A percentile compares a stretch with the other conserved stretches of the same genome.
Evolutionary conservation across 805 yeast genomes (phyloP).

Genomic region (Zygoascus bituminiphila): DNA sequence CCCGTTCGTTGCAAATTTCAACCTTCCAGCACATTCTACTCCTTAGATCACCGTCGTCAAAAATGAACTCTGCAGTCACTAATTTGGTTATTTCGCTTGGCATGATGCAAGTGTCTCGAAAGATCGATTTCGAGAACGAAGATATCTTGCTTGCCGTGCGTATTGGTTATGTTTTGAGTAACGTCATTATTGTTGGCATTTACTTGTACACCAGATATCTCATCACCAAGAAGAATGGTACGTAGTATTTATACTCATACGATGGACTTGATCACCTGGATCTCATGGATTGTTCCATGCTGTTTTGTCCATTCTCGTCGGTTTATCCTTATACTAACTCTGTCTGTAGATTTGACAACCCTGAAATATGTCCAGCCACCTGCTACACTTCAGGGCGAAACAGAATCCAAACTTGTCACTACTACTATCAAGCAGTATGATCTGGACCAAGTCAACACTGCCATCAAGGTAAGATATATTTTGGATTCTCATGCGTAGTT

Average conservation of each 20-base stretch:
- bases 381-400: constrained; percentile 65
- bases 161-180: constrained; percentile 58
- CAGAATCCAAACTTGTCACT: constrained; percentile 61
- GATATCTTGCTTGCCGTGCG: constrained; percentile 65
- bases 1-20: neutral
- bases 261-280: neutral
- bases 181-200: constrained; percentile 51
- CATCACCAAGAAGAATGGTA: constrained; percentile 64
- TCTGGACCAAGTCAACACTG: constrained; percentile 69
- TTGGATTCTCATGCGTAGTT: neutral
- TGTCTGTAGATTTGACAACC: constrained; percentile 56
- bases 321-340: neutral
- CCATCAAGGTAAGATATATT: constrained; percentile 42
- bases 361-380: constrained; percentile 86
- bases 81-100: constrained; percentile 85
- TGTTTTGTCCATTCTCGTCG: no score
- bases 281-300: no score
- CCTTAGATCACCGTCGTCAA: neutral
- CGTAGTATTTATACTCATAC: constrained; percentile 3
- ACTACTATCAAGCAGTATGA: constrained; percentile 95
- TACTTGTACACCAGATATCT: constrained; percentile 56
- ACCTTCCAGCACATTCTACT: constrained; percentile 1
- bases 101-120: constrained; percentile 92
- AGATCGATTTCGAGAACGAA: constrained; percentile 83
- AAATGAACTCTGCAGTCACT: constrained; percentile 81